These are phyloP conservation scores for Xylaria flabelliformis DNA, from an alignment of 495 filamentous ascomycete species.

Conservation along the genomic window DNA sequence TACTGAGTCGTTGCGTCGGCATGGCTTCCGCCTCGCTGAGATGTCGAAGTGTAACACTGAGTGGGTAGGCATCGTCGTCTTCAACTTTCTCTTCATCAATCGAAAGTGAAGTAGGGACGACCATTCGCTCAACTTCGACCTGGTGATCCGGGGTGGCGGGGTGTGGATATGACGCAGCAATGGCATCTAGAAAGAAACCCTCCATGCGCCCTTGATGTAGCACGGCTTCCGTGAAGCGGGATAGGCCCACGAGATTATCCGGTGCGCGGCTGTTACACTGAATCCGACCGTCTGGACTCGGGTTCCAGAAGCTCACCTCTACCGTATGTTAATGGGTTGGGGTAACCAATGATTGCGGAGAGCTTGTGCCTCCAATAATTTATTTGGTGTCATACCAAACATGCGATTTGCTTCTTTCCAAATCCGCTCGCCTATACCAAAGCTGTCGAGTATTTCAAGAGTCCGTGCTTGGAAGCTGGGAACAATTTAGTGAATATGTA, in stretches of 20 bases:
- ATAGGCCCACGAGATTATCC: constrained; percentile 55
- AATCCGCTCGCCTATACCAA: constrained; percentile 65
- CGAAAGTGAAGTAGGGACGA: constrained; percentile 50
- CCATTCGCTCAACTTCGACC: constrained; percentile 56
- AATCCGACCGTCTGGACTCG: constrained; percentile 55
- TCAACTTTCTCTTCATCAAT: constrained; percentile 50
- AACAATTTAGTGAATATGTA: constrained; percentile 6
- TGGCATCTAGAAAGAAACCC: constrained; percentile 58
- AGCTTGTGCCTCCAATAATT: neutral
- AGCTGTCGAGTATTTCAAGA: constrained; percentile 70
- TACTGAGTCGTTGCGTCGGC: constrained; percentile 46
- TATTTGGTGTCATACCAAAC: constrained; percentile 34
- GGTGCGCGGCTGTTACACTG: constrained; percentile 56
- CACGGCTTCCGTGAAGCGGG: constrained; percentile 59
- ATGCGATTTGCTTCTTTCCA: constrained; percentile 65
- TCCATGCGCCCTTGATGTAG: constrained; percentile 64
- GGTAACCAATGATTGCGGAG: neutral
- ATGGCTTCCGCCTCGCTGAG: constrained; percentile 53
- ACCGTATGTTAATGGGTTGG: neutral
- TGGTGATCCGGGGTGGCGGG: constrained; percentile 42
- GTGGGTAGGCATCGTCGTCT: constrained; percentile 58
- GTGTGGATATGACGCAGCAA: constrained; percentile 37
- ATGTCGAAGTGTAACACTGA: constrained; percentile 55
- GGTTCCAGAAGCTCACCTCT: constrained; percentile 57
- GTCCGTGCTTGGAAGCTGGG: constrained; percentile 51